Evolutionary conservation across 495 filamentous ascomycete species (phyloP).

Genomic region (Chaetomium tenue): DNA sequence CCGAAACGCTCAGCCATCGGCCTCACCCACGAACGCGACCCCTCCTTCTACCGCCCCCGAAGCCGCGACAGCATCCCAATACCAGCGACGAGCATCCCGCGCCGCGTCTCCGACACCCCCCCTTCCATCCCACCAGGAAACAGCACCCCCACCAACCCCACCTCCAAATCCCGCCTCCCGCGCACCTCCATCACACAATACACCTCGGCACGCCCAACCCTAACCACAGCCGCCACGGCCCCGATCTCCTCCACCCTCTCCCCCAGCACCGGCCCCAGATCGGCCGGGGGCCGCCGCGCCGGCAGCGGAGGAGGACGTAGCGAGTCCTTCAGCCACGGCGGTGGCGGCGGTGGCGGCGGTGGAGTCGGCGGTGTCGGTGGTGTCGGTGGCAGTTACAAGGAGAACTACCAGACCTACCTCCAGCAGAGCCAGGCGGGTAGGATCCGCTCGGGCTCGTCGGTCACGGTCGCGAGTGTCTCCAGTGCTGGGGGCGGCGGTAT

Average conservation of each 20-base stretch:
- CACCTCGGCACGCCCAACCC: constrained; percentile 30
- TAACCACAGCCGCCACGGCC: constrained; percentile 26
- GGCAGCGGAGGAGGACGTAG: constrained; percentile 1
- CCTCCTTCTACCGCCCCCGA: constrained; percentile 43
- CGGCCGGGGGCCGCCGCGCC: not conserved
- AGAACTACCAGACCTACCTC: constrained; percentile 8
- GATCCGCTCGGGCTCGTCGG: constrained; percentile 21
- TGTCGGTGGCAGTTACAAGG: constrained; percentile 15
- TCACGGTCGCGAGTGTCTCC: constrained; percentile 8
- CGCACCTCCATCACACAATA: constrained; percentile 37
- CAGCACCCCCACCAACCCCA: not conserved
- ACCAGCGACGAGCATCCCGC: constrained; percentile 37
- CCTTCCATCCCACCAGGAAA: not conserved
- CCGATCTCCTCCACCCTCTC: constrained; percentile 13
- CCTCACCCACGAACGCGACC: constrained; percentile 43
- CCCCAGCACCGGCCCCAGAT: not conserved
- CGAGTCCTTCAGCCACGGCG: constrained; percentile 15
- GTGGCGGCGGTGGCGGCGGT: not conserved
- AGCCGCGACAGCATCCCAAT: constrained; percentile 45
- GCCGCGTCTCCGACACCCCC: constrained; percentile 38
- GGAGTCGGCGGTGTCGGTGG: too few species aligned
- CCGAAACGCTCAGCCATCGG: constrained; percentile 43
- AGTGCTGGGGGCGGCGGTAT: not conserved
- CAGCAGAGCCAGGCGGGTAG: constrained; percentile 7
- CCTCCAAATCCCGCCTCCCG: constrained; percentile 37